A percentile compares a stretch with the other conserved stretches of the same genome.
Evolutionary conservation across 306 rosid species (phyloP).

Genomic region (Arachis stenosperma): DNA sequence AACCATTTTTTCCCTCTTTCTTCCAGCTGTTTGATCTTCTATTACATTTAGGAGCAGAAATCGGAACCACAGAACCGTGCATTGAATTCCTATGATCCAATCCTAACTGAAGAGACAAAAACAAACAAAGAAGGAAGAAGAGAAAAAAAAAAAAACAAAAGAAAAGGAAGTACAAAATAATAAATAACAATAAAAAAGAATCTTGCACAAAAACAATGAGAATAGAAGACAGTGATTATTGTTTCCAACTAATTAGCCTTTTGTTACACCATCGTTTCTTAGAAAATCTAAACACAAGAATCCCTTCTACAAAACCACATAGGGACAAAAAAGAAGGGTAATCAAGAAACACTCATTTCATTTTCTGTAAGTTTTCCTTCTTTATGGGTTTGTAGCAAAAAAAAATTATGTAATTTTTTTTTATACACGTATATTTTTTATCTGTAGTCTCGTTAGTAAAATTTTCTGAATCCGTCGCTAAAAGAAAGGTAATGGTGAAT

Average conservation of each 20-base stretch:
- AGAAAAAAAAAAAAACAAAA: background rate
- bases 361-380: no score
- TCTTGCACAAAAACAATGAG: conserved; percentile 43
- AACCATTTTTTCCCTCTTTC: conserved; percentile 39
- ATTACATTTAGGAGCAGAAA: conserved; percentile 66
- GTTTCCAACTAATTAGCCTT: conserved; percentile 44
- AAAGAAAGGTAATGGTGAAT: conserved; percentile 44
- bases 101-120: conserved; percentile 47
- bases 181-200: background rate
- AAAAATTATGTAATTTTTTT: background rate
- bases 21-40: conserved; percentile 62
- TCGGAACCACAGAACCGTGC: conserved; percentile 54
- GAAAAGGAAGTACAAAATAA: background rate
- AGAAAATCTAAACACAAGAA: conserved; percentile 44
- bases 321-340: conserved; percentile 35
- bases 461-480: conserved; percentile 22
- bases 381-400: no score
- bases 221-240: conserved; percentile 29
- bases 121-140: background rate
- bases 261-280: conserved; percentile 39
- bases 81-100: conserved; percentile 52
- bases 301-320: conserved; percentile 39
- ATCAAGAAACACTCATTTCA: background rate
- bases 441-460: conserved; percentile 41
- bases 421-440: background rate